Evolutionary conservation across 306 rosid genomes (phyloP).

Genomic region (Inga oerstediana): DNA sequence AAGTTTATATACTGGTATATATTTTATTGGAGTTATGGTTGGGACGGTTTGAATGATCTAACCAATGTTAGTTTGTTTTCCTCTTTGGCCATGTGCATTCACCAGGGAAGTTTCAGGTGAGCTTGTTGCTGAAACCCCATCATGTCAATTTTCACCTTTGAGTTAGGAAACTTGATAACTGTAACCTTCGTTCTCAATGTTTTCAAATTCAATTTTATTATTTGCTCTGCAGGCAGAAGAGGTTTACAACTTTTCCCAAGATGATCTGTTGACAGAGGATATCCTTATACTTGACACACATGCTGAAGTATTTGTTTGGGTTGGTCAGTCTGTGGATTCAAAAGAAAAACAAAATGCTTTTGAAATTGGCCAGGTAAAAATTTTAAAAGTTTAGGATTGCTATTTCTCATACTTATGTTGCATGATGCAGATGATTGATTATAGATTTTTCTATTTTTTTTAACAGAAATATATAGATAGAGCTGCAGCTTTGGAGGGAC

Average conservation of each 20-base stretch:
- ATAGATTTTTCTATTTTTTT: constrained; percentile 13
- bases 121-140: constrained; percentile 45
- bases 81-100: constrained; percentile 46
- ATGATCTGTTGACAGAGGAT: constrained; percentile 95
- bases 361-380: constrained; percentile 80
- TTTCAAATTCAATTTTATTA: constrained; percentile 34
- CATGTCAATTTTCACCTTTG: constrained; percentile 25
- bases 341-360: constrained; percentile 89
- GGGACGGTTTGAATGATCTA: constrained; percentile 41
- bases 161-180: constrained; percentile 29
- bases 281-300: constrained; percentile 90
- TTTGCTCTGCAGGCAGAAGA: constrained; percentile 74
- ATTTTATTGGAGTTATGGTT: neutral
- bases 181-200: constrained; percentile 25
- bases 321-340: constrained; percentile 85
- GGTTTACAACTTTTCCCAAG: constrained; percentile 87
- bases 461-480: constrained; percentile 79
- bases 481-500: constrained; percentile 89
- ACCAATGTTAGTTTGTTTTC: constrained; percentile 40
- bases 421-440: constrained; percentile 18
- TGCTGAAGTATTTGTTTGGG: constrained; percentile 98
- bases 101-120: constrained; percentile 95
- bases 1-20: constrained; percentile 19
- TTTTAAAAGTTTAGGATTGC: constrained; percentile 28
- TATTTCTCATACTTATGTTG: constrained; percentile 2